Conservation (phyloP, 495 filamentous ascomycete species). For the Penicillium parvum region DNA sequence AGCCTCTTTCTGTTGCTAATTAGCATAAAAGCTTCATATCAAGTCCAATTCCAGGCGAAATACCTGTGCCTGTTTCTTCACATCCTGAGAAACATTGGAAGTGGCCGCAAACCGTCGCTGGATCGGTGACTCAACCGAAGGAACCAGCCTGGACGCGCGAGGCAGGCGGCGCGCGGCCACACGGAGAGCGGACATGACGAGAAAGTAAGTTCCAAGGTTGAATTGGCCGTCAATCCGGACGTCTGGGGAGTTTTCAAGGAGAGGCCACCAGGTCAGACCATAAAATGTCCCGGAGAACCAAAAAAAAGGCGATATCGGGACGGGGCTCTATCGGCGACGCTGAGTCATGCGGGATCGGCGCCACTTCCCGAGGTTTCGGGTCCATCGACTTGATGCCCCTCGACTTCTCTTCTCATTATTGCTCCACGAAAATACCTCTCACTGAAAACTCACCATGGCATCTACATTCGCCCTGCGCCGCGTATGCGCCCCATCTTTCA, state of each 20-base stretch:
- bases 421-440: slow-evolving; percentile 2
- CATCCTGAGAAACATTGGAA: slow-evolving; percentile 23
- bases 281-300: slow-evolving; percentile 11
- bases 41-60: background rate
- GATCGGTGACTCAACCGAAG: slow-evolving; percentile 34
- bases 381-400: slow-evolving; percentile 1
- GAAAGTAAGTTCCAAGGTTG: slow-evolving; percentile 3
- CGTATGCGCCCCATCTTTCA: slow-evolving; percentile 15
- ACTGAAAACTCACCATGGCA: slow-evolving; percentile 13
- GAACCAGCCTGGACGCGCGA: slow-evolving; percentile 27
- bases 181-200: slow-evolving; percentile 27
- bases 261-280: slow-evolving; percentile 1
- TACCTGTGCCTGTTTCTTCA: slow-evolving; percentile 23
- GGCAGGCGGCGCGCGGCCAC: slow-evolving; percentile 39
- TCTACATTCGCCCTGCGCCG: slow-evolving; percentile 14
- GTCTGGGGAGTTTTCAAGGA: background rate
- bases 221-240: slow-evolving; percentile 3
- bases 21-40: background rate
- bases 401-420: slow-evolving; percentile 1
- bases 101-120: slow-evolving; percentile 36
- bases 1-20: slow-evolving; percentile 52
- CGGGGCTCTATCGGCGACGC: slow-evolving; percentile 20
- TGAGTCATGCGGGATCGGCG: slow-evolving; percentile 26
- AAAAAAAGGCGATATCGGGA: slow-evolving; percentile 38
- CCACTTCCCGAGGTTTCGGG: slow-evolving; percentile 11